Percentiles rank a stretch among this genome's conserved stretches.
Evolutionary conservation across 2,329 filamentous ascomycete species (phyloP).

Genomic region (Pyrenophora teres): DNA sequence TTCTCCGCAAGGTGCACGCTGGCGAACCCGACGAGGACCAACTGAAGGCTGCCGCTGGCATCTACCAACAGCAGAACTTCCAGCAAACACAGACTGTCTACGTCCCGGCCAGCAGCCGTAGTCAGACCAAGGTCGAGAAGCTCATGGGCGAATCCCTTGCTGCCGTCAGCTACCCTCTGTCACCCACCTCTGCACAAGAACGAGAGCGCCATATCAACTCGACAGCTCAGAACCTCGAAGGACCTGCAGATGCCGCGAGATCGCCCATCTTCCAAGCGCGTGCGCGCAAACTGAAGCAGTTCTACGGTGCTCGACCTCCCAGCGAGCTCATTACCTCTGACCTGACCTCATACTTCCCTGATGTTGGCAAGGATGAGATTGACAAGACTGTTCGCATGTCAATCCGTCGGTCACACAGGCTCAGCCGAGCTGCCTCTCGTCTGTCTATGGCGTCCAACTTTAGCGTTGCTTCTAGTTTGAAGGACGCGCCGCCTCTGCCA

Average conservation of each 20-base stretch:
- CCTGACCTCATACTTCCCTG: constrained; percentile 94
- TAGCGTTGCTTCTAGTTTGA: constrained; percentile 89
- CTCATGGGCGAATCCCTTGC: constrained; percentile 86
- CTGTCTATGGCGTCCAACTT: constrained; percentile 92
- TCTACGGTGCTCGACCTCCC: constrained; percentile 89
- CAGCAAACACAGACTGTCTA: constrained; percentile 68
- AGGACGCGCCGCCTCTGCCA: constrained; percentile 91
- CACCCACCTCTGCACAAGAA: constrained; percentile 71
- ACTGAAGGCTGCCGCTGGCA: constrained; percentile 82
- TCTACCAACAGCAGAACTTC: constrained; percentile 80
- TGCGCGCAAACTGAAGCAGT: constrained; percentile 69
- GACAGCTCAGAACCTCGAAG: constrained; percentile 55
- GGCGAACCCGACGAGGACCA: constrained; percentile 88
- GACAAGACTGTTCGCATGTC: constrained; percentile 94
- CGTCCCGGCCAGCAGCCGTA: constrained; percentile 71
- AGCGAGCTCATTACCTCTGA: constrained; percentile 98
- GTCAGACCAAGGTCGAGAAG: constrained; percentile 86
- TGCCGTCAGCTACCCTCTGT: constrained; percentile 83
- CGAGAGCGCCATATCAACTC: constrained; percentile 68
- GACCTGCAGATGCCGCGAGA: constrained; percentile 35
- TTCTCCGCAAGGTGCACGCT: constrained; percentile 88
- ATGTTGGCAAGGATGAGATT: constrained; percentile 91
- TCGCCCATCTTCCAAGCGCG: constrained; percentile 49
- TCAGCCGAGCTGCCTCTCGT: constrained; percentile 91
- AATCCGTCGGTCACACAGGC: constrained; percentile 82